Evolutionary conservation across 805 yeast species (phyloP), one percentile per base, ranked within the genome.

Genomic region (Lachancea sp.): DNA sequence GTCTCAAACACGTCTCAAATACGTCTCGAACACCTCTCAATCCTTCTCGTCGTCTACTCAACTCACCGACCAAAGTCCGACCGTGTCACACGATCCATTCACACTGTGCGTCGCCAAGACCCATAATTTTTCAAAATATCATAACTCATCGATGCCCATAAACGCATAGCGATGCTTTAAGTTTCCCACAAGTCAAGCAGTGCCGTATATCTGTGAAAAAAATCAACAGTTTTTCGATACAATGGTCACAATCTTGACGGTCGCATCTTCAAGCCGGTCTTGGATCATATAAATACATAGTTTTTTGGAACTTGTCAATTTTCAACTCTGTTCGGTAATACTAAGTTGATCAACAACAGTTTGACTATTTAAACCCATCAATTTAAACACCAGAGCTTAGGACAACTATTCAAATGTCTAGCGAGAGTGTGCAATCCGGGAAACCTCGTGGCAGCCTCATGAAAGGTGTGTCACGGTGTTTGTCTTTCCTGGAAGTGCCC

Each of bases 401-500:
- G 5, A 29, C 31, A 12, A 29, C 15, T 29, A 11, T 4, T 11
- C 19, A 22, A 8, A 16, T 32, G 35, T 16, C 35, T 10, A 32
- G 35, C 19, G 19, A 32, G 6, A 32, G 35, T 32, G 19, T 32
- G 18, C 18, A 15, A n/a, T 15, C 18, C 6, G 27, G 18, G n/a
- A 8, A 19, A 12, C n/a, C 25, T 4, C 27, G 12, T 29, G 20
- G 39, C 31, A 17, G 31, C 19, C 25, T 36, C 31, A 25, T 3
- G 31, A 22, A 38, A 22, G 37, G 35, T 35, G 25, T 33, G 15
- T 20, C 30, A 19, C 32, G 37, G 31, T 22, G 39, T 19, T 40
- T 44, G 20, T 51, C 47, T 34, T 46, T 38, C 31, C 39, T 65
- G 15, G 68, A 65, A 42, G 55, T 65, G 35, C 68, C 69, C 11